Conservation (phyloP, 2,329 filamentous ascomycete genomes). For the Botrytis paeoniae region DNA sequence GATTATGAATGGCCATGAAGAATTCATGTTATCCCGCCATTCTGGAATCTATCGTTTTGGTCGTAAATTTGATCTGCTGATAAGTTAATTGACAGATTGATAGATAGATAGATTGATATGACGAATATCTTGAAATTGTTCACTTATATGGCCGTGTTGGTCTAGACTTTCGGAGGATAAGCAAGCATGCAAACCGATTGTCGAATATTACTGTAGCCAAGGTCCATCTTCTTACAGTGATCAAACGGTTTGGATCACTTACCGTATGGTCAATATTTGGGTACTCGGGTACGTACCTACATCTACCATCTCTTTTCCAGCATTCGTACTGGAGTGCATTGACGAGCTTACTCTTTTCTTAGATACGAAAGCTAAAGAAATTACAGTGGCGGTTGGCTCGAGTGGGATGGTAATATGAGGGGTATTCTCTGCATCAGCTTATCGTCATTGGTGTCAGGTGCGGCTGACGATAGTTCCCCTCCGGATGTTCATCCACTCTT, state of each 20-base stretch:
- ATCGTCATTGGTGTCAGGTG: slow-evolving; percentile 3
- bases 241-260: not conserved
- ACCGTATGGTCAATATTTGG: not conserved
- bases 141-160: not conserved
- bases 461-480: not conserved
- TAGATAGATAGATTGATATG: not conserved
- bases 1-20: not conserved
- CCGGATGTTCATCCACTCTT: not conserved
- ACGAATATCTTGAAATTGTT: not conserved
- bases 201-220: not conserved
- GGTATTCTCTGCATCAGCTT: not conserved
- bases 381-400: not conserved
- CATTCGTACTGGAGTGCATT: not conserved
- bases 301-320: not conserved
- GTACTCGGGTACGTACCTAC: not conserved
- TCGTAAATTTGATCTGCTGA: not conserved
- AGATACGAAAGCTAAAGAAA: slow-evolving; percentile 6
- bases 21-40: not conserved
- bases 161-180: not conserved
- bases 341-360: not conserved
- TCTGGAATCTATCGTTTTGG: not conserved
- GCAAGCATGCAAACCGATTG: not conserved
- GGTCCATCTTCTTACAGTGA: not conserved
- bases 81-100: not conserved
- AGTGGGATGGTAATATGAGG: not conserved